Conservation (phyloP, 768 basidiomycete genomes). For the Gloeophyllum trabeum region DNA sequence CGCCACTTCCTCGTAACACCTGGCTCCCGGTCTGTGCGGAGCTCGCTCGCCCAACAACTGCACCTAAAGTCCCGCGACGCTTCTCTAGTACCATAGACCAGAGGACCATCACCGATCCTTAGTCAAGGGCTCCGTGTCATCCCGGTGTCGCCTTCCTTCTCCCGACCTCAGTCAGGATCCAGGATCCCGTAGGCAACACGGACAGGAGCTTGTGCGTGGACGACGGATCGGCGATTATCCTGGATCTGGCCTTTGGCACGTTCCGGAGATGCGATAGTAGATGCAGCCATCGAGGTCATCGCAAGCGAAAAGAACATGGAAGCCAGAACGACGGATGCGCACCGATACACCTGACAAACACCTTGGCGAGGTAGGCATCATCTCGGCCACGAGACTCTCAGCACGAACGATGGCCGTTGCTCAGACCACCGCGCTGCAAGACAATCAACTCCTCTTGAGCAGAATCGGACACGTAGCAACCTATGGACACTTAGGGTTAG, state of each 20-base stretch:
- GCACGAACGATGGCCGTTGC: slow-evolving; percentile 7
- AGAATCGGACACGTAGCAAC: slow-evolving; percentile 18
- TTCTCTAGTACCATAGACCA: slow-evolving; percentile 32
- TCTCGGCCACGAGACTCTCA: background rate
- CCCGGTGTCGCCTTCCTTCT: slow-evolving; percentile 40
- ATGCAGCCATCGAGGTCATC: slow-evolving; percentile 25
- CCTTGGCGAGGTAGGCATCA: background rate
- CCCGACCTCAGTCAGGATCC: slow-evolving; percentile 11
- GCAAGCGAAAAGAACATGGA: slow-evolving; percentile 13
- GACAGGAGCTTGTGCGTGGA: slow-evolving; percentile 32
- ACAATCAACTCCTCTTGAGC: slow-evolving; percentile 17
- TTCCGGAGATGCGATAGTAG: slow-evolving; percentile 43
- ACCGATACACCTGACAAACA: no score
- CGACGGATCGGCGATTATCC: slow-evolving; percentile 9
- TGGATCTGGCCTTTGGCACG: slow-evolving; percentile 22
- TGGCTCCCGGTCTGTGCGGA: slow-evolving; percentile 21
- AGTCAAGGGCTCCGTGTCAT: slow-evolving; percentile 26
- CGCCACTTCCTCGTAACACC: slow-evolving; percentile 1
- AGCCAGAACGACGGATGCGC: slow-evolving; percentile 3
- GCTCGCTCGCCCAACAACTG: slow-evolving; percentile 24
- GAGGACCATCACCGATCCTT: slow-evolving; percentile 6
- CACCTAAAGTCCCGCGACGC: slow-evolving; percentile 30
- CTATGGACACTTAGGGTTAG: slow-evolving; percentile 48
- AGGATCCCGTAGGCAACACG: slow-evolving; percentile 46
- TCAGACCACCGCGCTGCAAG: slow-evolving; percentile 9